phyloP scores from a whole-genome alignment of 176 grass and related monocot species.

The Zea mays region Zm-B73-REFERENCE-NAM-5.0 NC_050099.1:197907001-197907500 shows the following conservation, averaged over 20 bases:
- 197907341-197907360: background rate
- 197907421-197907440: background rate
- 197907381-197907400: background rate
- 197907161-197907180: background rate
- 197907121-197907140: background rate
- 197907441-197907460: background rate
- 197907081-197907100: background rate
- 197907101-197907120: background rate
- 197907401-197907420: background rate
- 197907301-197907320: background rate
- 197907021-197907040: background rate
- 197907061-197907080: background rate
- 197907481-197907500: background rate
- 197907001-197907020: background rate
- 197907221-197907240: background rate
- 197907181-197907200: background rate
- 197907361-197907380: conserved; percentile 18
- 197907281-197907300: background rate
- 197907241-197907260: background rate
- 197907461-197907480: background rate
- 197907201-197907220: background rate
- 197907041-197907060: background rate
- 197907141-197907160: background rate
- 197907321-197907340: background rate
- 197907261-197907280: background rate